Conservation (phyloP, 2,329 filamentous ascomycete species). For the Alternaria triticina region DNA sequence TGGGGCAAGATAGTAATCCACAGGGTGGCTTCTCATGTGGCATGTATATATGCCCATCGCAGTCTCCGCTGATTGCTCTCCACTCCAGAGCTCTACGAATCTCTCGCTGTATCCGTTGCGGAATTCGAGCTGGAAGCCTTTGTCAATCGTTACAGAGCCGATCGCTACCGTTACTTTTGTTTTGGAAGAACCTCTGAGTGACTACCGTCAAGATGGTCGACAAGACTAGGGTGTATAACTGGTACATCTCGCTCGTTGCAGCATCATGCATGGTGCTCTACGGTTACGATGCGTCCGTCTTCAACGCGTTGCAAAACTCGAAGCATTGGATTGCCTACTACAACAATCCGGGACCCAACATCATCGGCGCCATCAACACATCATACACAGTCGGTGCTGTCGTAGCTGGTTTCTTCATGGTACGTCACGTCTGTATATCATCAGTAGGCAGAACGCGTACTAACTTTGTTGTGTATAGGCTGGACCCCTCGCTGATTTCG, state of each 20-base stretch:
- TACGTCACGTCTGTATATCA: background rate
- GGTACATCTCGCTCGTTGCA: conserved; percentile 72
- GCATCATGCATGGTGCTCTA: conserved; percentile 78
- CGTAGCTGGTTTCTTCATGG: conserved; percentile 70
- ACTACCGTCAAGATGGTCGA: conserved; percentile 39
- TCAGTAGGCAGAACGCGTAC: background rate
- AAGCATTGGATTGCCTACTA: conserved; percentile 71
- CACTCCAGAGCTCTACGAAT: conserved; percentile 16
- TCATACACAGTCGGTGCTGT: conserved; percentile 75
- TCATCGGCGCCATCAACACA: conserved; percentile 68
- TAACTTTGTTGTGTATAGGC: conserved; percentile 41
- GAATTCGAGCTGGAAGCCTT: conserved; percentile 14
- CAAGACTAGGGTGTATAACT: conserved; percentile 55
- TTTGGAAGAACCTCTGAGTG: background rate
- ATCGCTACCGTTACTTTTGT: background rate
- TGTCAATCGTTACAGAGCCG: background rate
- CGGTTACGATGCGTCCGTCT: conserved; percentile 76
- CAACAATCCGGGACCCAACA: conserved; percentile 55
- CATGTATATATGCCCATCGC: conserved; percentile 29
- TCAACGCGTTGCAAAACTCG: conserved; percentile 74
- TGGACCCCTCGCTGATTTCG: conserved; percentile 67
- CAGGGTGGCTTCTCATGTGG: conserved; percentile 17
- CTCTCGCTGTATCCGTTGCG: conserved; percentile 25
- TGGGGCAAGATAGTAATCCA: conserved; percentile 11
- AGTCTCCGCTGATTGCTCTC: conserved; percentile 13